phyloP scores from a whole-genome alignment of 768 basidiomycete genomes.

The Leccinellum rugosiceps region DNA sequence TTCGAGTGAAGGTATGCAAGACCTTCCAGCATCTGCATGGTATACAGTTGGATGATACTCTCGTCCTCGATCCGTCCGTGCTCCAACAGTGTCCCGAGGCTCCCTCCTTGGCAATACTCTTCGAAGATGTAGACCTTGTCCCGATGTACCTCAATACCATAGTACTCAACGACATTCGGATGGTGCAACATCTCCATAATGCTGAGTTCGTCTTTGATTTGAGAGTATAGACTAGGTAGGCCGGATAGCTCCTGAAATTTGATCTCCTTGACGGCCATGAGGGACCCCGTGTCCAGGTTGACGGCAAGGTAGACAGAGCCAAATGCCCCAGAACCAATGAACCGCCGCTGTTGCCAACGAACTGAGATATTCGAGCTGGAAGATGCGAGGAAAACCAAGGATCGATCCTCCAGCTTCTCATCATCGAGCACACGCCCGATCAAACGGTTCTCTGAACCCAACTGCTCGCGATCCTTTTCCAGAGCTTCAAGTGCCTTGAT shows the following conservation, averaged over 20 bases:
- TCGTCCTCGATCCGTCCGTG: slow-evolving; percentile 97
- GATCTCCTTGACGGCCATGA: slow-evolving; percentile 99
- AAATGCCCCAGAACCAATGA: slow-evolving; percentile 98
- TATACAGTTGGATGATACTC: slow-evolving; percentile 91
- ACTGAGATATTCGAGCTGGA: slow-evolving; percentile 95
- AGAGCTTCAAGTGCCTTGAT: slow-evolving; percentile 56
- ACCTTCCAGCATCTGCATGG: slow-evolving; percentile 95
- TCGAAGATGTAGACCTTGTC: slow-evolving; percentile 99
- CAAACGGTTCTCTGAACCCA: slow-evolving; percentile 68
- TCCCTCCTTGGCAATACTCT: slow-evolving; percentile 96
- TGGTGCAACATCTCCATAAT: slow-evolving; percentile 99
- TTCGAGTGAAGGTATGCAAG: slow-evolving; percentile 90
- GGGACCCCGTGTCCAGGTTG: slow-evolving; percentile 90
- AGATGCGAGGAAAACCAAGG: slow-evolving; percentile 90
- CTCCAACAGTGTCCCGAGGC: slow-evolving; percentile 82
- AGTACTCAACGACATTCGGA: slow-evolving; percentile 97
- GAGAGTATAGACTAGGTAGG: slow-evolving; percentile 81
- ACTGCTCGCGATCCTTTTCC: slow-evolving; percentile 58
- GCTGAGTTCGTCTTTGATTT: slow-evolving; percentile 92
- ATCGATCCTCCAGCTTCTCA: slow-evolving; percentile 90
- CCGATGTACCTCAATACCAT: slow-evolving; percentile 97
- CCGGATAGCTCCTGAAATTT: slow-evolving; percentile 93
- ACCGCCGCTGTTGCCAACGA: slow-evolving; percentile 96
- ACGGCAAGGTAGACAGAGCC: slow-evolving; percentile 99
- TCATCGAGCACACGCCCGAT: slow-evolving; percentile 93